Evolutionary conservation across 164 flowering plant species (phyloP).

Genomic region (grape (Vitis vinifera)): DNA sequence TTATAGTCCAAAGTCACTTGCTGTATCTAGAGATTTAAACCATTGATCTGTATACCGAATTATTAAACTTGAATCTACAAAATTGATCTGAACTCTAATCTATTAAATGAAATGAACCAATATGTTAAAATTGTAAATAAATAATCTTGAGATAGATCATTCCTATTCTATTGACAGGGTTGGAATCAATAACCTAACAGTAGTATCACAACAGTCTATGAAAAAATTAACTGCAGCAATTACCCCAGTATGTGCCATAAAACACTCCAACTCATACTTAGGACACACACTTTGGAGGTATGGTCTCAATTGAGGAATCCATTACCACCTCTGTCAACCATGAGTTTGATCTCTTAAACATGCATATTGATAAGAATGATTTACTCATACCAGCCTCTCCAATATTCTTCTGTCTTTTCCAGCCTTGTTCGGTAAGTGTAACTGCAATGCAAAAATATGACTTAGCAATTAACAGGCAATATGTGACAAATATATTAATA

Average conservation of each 20-base stretch:
- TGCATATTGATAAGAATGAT: no score
- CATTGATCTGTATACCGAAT: no score
- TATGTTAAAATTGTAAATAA: no score
- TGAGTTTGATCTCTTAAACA: no score
- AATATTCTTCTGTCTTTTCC: constrained; percentile 85
- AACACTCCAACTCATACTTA: not conserved
- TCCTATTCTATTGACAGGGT: not conserved
- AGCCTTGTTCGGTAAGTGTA: constrained; percentile 70
- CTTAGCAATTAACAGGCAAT: not conserved
- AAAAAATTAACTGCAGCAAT: not conserved
- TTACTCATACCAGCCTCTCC: constrained; percentile 81
- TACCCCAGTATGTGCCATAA: not conserved
- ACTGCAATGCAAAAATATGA: constrained; percentile 53
- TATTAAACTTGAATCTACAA: no score
- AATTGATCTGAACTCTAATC: no score
- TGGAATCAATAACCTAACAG: not conserved
- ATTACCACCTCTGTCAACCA: no score
- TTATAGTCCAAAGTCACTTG: no score
- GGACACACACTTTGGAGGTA: not conserved
- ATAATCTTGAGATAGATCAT: not conserved
- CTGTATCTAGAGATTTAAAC: no score
- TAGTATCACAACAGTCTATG: no score
- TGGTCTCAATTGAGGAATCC: no score
- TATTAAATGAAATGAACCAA: no score
- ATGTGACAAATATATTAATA: not conserved